Evolutionary conservation across 805 yeast species (phyloP).

Genomic region (Wickerhamiella cacticola): DNA sequence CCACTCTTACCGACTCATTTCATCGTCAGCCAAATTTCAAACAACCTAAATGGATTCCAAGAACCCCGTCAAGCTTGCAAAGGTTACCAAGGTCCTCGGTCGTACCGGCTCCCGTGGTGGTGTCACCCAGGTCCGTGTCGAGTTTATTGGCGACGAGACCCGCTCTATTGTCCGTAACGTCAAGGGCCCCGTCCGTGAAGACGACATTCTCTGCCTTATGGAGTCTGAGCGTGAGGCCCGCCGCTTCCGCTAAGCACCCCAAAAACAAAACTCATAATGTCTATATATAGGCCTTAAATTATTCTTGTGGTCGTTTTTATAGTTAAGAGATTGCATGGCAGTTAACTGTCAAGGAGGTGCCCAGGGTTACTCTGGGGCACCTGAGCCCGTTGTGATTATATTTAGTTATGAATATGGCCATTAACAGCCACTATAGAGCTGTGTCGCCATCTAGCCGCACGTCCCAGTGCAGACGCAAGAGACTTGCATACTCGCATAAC

Average conservation of each 20-base stretch:
- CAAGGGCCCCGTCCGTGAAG: slow-evolving; percentile 95
- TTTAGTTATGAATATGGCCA: too few relatives aligned
- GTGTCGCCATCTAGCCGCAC: too few relatives aligned
- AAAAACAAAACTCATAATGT: slow-evolving; percentile 5
- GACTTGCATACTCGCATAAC: too few relatives aligned
- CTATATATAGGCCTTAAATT: slow-evolving; percentile 12
- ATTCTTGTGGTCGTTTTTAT: slow-evolving; percentile 7
- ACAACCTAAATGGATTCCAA: slow-evolving; percentile 30
- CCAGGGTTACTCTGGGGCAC: too few relatives aligned
- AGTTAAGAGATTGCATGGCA: not conserved
- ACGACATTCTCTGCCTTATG: slow-evolving; percentile 97
- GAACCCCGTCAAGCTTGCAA: slow-evolving; percentile 93
- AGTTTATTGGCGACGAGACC: slow-evolving; percentile 87
- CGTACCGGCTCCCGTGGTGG: slow-evolving; percentile 99
- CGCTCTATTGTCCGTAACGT: slow-evolving; percentile 96
- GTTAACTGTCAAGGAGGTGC: too few relatives aligned
- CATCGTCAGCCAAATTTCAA: slow-evolving; percentile 3
- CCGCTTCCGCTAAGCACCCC: slow-evolving; percentile 33
- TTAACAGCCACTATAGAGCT: too few relatives aligned
- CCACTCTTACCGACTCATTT: slow-evolving; percentile 9
- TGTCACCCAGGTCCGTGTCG: slow-evolving; percentile 97
- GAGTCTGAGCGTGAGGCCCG: slow-evolving; percentile 99
- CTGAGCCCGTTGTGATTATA: too few relatives aligned
- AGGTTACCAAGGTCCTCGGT: slow-evolving; percentile 98
- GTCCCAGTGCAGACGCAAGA: too few relatives aligned